Evolutionary conservation across 140 eudicot genomes (phyloP).

Genomic region (Oenanthe javanica): DNA sequence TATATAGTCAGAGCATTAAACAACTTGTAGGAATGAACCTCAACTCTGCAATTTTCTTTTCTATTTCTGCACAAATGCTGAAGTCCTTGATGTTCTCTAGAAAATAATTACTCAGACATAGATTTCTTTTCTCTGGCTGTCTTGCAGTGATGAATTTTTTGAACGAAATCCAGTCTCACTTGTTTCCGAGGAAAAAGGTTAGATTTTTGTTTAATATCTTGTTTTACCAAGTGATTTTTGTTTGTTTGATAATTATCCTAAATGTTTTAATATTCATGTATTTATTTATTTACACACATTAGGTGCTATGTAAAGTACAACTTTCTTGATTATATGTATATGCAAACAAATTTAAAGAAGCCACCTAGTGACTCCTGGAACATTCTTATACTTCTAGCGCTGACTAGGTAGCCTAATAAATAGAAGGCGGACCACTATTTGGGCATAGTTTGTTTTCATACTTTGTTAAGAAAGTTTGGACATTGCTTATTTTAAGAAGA

Average conservation of each 20-base stretch:
- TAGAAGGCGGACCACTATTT: too few species aligned
- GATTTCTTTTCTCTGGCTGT: not conserved
- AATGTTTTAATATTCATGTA: not conserved
- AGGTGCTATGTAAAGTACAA: not conserved
- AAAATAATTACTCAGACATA: not conserved
- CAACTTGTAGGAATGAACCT: not conserved
- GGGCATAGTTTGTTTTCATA: not conserved
- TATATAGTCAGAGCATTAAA: not conserved
- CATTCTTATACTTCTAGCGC: not conserved
- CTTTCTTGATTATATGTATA: not conserved
- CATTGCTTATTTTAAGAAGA: not conserved
- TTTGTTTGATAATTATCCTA: not conserved
- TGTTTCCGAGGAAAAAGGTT: constrained; percentile 10
- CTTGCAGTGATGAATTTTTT: constrained; percentile 8
- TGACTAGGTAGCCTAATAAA: not conserved
- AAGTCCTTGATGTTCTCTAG: not conserved
- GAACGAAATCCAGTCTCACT: not conserved
- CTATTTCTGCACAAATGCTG: not conserved
- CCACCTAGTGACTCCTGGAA: not conserved
- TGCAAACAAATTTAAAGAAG: not conserved
- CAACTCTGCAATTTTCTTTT: not conserved
- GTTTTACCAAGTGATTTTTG: not conserved
- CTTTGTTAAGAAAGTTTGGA: not conserved
- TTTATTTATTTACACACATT: not conserved
- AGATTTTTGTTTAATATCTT: not conserved